Percentiles rank a stretch among this genome's conserved stretches.
Evolutionary conservation across 2,329 filamentous ascomycete genomes (phyloP).

Genomic region (Falciphora oryzae): DNA sequence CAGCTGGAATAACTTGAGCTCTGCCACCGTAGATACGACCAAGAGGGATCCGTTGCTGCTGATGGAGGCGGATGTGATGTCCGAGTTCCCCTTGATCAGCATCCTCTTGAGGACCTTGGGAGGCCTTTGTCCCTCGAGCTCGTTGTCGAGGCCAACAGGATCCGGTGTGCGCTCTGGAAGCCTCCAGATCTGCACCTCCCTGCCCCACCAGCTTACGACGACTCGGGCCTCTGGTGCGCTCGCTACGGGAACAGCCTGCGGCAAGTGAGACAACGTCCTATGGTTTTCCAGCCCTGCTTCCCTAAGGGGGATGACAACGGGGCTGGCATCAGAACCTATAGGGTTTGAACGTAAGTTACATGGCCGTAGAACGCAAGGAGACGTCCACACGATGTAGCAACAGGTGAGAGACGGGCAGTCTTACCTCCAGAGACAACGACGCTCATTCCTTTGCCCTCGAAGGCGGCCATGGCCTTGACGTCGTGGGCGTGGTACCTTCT

Average conservation of each 20-base stretch:
- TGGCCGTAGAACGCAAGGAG: neutral
- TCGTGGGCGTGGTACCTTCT: slow-evolving; percentile 87
- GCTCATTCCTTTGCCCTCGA: slow-evolving; percentile 77
- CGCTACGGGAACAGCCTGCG: slow-evolving; percentile 67
- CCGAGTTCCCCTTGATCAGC: slow-evolving; percentile 67
- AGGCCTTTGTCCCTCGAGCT: slow-evolving; percentile 41
- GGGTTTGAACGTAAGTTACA: slow-evolving; percentile 23
- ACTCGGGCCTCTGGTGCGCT: slow-evolving; percentile 70
- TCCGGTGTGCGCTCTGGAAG: slow-evolving; percentile 36
- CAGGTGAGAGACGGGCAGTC: slow-evolving; percentile 18
- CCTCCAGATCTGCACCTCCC: slow-evolving; percentile 79
- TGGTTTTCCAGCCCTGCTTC: slow-evolving; percentile 76
- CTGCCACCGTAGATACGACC: slow-evolving; percentile 66
- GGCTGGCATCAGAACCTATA: slow-evolving; percentile 75
- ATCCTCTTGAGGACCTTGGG: slow-evolving; percentile 63
- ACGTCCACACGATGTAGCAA: neutral
- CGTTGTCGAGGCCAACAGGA: slow-evolving; percentile 33
- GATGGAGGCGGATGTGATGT: slow-evolving; percentile 66
- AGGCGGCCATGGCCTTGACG: slow-evolving; percentile 89
- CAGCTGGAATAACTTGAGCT: slow-evolving; percentile 73
- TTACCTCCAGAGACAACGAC: slow-evolving; percentile 86
- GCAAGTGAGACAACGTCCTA: slow-evolving; percentile 74
- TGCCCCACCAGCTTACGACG: slow-evolving; percentile 87
- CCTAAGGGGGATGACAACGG: slow-evolving; percentile 73
- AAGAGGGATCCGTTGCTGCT: slow-evolving; percentile 67